Base-by-base conservation (phyloP, 495 filamentous ascomycete species). In the Xylaria curta region DNA sequence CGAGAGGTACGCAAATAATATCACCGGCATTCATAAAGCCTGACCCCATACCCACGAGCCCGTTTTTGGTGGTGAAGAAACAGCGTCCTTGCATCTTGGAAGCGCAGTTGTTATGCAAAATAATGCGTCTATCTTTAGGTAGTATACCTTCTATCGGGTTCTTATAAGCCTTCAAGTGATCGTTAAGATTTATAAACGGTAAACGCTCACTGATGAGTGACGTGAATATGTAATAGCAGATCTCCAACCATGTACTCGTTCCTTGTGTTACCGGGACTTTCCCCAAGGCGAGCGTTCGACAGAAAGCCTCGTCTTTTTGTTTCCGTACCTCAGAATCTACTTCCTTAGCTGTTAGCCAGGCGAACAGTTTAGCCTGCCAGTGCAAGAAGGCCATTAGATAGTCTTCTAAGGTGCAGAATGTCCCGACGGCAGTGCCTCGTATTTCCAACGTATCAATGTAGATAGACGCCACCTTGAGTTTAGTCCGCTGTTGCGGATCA, bases 311-410 rank as follows among this genome's bases (percentile, higher is more conserved):
- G 15, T 59, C 28, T 0, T 59, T 59, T 5, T 59, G 28, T 31
- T 59, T 59, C 13, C 28, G 54, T 36, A 59, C 17, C 15, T 36
- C 9, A 19, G 54, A 28, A 59, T n/a, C 54, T n/a, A 10, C 28
- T n/a, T 59, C 28, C n/a, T 59, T 1, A 36, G 28, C 15, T 19
- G 36, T 15, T 1, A 59, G 28, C 54, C 4, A 9, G 15, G 28
- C 54, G 13, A 59, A 33, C 36, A 28, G 54, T 13, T 59, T 33
- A 3, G 54, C 28, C 31, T 59, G 54, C 54, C 15, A 59, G 7
- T 59, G 54, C 28, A 36, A 19, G 54, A 59, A 56, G 33, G 54
- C 28, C 26, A 33, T 59, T 9, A 36, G 54, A 59, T 36, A 59
- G 28, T 24, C 54, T 36, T 59, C 54, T 15, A 59, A 26, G 8